Conservation (phyloP, 805 yeast species). For the Kuraishia floccosa region DNA sequence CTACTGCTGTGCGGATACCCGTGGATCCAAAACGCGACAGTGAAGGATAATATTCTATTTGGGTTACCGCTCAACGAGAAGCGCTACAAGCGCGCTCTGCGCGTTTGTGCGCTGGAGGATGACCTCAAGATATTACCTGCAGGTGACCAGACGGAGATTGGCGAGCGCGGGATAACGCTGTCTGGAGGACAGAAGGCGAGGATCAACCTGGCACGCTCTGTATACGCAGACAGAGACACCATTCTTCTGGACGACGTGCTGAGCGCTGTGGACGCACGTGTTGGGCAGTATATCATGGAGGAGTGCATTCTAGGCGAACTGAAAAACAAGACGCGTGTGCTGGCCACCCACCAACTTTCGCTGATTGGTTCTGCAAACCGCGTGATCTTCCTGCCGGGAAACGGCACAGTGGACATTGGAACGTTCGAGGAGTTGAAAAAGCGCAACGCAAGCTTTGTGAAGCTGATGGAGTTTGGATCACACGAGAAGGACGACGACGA, state of each 20-base stretch:
- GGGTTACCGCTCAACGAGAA: constrained; percentile 31
- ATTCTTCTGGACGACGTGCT: constrained; percentile 54
- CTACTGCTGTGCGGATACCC: constrained; percentile 40
- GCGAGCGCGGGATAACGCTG: constrained; percentile 50
- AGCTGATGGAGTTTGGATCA: constrained; percentile 26
- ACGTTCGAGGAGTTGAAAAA: constrained; percentile 39
- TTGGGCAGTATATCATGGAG: constrained; percentile 41
- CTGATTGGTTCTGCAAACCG: constrained; percentile 61
- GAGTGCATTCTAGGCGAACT: constrained; percentile 55
- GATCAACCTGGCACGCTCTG: constrained; percentile 57
- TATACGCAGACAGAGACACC: constrained; percentile 48
- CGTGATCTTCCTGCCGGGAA: constrained; percentile 56
- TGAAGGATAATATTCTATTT: constrained; percentile 39
- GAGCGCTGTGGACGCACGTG: constrained; percentile 68
- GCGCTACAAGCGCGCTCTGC: constrained; percentile 28
- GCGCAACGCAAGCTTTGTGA: constrained; percentile 22
- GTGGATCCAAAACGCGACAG: constrained; percentile 39
- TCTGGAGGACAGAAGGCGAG: constrained; percentile 60
- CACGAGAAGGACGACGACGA: constrained; percentile 17
- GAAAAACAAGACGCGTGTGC: constrained; percentile 47
- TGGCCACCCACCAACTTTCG: constrained; percentile 80
- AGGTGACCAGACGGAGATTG: constrained; percentile 42
- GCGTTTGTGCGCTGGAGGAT: constrained; percentile 36
- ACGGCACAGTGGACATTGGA: constrained; percentile 51
- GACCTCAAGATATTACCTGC: constrained; percentile 38